Evolutionary conservation across 2,329 filamentous ascomycete genomes (phyloP), one percentile per base, ranked within the genome.

Genomic region (Pseudogymnoascus sp.): DNA sequence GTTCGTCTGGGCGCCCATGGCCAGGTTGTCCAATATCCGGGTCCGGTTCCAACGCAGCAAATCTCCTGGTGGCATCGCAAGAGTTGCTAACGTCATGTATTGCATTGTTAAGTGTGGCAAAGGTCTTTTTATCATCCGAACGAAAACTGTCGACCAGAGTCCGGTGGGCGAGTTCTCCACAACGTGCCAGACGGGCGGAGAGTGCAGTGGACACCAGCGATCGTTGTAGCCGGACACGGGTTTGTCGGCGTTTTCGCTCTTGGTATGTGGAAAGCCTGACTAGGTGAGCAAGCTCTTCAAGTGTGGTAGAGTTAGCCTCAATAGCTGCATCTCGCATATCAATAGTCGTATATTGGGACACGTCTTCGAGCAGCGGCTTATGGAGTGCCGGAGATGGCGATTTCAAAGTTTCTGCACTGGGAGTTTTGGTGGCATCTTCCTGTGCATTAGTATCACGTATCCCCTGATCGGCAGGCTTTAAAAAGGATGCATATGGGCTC

Each of bases 191-290:
- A 64, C 90, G 87, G 65, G 88, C 85, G 68, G 87, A 90, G 65
- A 92, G 79, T 40, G 89, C 89, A 47, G 87, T 90, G 19, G 88
- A 89, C 62, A 93, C 84, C 66, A 93, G 79, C 72, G 84, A 89
- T 71, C 87, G 82, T 74, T 92, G 88, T 62, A 95, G 81, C 64
- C 89, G 87, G 68, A 89, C 80, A 68, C 90, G 83, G 53, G 87
- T 89, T 72, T 88, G 87, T 68, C 83, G 81, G 76, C 89, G 85
- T 80, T 90, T 89, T 79, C 88, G 88, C 80, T 91, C 87, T 76
- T 93, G 90, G 74, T 92, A 91, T 71, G 87, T 89, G 73, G 89
- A 89, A 66, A 92, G 79, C 66, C 89, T 86, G 68, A 91, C 88
- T 70, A 93, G 77, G 74, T 92, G 89, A 61, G 89, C 89, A 68